Percentiles rank a stretch among this genome's conserved stretches.
Evolutionary conservation across 768 basidiomycete species (phyloP).

Genomic region (Russula sp.): DNA sequence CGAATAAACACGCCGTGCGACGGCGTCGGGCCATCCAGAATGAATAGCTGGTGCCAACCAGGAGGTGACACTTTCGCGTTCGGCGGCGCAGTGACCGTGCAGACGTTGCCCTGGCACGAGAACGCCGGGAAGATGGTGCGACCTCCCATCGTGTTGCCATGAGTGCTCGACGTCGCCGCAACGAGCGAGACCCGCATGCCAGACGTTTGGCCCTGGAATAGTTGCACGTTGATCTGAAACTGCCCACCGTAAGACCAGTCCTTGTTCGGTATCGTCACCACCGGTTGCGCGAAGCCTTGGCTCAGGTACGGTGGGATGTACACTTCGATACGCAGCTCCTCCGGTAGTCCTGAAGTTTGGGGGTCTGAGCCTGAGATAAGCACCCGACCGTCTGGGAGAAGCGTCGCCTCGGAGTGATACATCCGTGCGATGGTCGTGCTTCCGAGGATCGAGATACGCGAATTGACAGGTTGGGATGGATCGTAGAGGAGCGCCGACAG

Average conservation of each 20-base stretch:
- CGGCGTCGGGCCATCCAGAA: conserved; percentile 75
- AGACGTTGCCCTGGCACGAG: conserved; percentile 58
- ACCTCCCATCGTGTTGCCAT: conserved; percentile 72
- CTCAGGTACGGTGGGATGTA: conserved; percentile 86
- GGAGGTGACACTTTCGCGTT: conserved; percentile 63
- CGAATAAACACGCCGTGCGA: conserved; percentile 70
- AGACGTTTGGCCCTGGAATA: conserved; percentile 37
- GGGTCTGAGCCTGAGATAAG: conserved; percentile 75
- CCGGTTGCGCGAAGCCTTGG: conserved; percentile 55
- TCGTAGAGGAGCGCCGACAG: conserved; percentile 63
- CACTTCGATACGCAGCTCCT: conserved; percentile 73
- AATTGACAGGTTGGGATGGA: conserved; percentile 49
- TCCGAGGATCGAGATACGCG: conserved; percentile 61
- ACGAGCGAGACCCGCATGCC: conserved; percentile 61
- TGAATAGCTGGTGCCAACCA: conserved; percentile 70
- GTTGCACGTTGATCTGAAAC: conserved; percentile 46
- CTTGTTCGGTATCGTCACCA: conserved; percentile 40
- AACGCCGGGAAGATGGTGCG: conserved; percentile 71
- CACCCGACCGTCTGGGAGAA: conserved; percentile 70
- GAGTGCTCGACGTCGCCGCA: conserved; percentile 71
- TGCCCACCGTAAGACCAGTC: conserved; percentile 30
- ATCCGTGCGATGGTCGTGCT: conserved; percentile 66
- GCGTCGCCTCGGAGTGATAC: conserved; percentile 73
- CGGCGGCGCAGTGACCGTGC: conserved; percentile 75
- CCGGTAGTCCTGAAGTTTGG: conserved; percentile 52